Base-by-base conservation (phyloP, 768 basidiomycete species). In the Pisolithus sp. region DNA sequence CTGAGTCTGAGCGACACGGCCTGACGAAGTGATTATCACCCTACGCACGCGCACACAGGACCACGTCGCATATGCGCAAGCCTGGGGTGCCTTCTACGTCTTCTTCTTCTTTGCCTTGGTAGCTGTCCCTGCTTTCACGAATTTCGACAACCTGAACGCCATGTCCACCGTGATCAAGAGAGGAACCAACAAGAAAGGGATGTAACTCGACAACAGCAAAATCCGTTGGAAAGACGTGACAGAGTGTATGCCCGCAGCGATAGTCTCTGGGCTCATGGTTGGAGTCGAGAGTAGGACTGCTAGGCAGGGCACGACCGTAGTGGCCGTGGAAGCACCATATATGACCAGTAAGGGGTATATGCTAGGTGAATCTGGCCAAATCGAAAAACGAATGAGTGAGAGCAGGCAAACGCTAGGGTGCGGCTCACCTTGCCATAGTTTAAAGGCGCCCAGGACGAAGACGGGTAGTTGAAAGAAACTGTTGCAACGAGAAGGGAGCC, bases 241-340 rank as follows among this genome's bases (percentile, higher is more conserved):
- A 18, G 77, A 72, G 23, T 67, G 59, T 3, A 72, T 53, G 1
- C 63, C 61, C 4, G 63, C 50, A 30, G 64, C 63, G 15, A 65
- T 53, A 1, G 72, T 68, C 23, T 64, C 59, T 2, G 55, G 47
- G n/a, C 67, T 68, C 31, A 76, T 68, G 23, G 71, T 59, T 0
- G 81, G 81, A 2, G 77, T 76, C 18, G 74, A 67, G n/a, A 89
- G 63, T 31, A 92, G 63, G 28, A 78, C 71, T 12, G 73, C 67
- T 45, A 93, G 63, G 61, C 86, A 89, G 0, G 91, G 81, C 31
- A 89, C 67, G 13, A 85, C 84, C 0, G 90, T 91, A 0, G 89
- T 93, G 0, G 79, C 74, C 3, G 89, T 85, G 0, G 86, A 89
- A 0, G 88, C 85, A 26, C 76, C 88, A 66, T 93, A 93, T 26